Evolutionary conservation across 2,329 filamentous ascomycete genomes (phyloP).

Genomic region (Talaromyces marneffei): DNA sequence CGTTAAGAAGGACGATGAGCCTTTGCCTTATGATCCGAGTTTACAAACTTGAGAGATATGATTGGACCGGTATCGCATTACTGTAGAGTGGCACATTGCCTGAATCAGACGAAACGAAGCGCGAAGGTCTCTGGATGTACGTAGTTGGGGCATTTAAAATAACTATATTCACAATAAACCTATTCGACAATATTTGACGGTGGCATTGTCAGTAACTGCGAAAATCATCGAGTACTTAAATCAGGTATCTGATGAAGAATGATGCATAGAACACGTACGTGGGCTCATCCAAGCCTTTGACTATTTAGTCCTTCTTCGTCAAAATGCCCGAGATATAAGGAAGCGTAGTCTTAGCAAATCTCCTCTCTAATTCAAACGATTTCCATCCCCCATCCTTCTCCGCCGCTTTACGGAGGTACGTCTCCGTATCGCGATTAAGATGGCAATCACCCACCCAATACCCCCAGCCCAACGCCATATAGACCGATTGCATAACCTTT

Average conservation of each 20-base stretch:
- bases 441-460: slow-evolving; percentile 50
- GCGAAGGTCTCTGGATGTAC: too few relatives aligned
- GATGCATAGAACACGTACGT: not conserved
- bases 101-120: too few relatives aligned
- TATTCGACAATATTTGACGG: not conserved
- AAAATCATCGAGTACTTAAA: not conserved
- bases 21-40: too few relatives aligned
- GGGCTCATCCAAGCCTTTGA: not conserved
- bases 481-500: slow-evolving; percentile 44
- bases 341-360: slow-evolving; percentile 34
- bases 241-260: not conserved
- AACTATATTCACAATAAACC: not conserved
- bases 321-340: slow-evolving; percentile 39
- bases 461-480: slow-evolving; percentile 44
- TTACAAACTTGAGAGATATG: too few relatives aligned
- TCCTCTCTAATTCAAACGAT: slow-evolving; percentile 41
- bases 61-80: too few relatives aligned
- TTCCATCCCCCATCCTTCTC: slow-evolving; percentile 44
- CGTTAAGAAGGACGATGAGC: too few relatives aligned
- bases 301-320: slow-evolving; percentile 29
- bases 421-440: slow-evolving; percentile 45
- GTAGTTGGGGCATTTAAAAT: too few relatives aligned
- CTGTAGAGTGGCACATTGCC: too few relatives aligned
- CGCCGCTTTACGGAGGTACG: slow-evolving; percentile 39
- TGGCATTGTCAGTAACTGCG: not conserved